phyloP scores from a whole-genome alignment of 164 flowering plant species.

The Chimonanthus praecox region DNA sequence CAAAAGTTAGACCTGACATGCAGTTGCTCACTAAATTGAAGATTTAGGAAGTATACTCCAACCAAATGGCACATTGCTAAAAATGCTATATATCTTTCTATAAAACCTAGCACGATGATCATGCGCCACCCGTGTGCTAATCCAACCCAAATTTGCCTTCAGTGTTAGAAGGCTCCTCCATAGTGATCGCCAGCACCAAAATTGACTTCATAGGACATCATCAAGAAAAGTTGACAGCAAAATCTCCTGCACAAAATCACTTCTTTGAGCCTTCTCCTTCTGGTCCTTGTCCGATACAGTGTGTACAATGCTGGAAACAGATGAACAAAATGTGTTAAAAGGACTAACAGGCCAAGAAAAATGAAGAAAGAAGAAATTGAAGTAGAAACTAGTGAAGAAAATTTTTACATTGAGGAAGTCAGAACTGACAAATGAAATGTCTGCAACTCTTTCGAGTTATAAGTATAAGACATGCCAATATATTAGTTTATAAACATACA shows the following conservation, averaged over 20 bases:
- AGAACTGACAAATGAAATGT: not conserved
- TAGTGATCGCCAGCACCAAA: no score
- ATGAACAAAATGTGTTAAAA: not conserved
- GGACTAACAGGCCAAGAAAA: not conserved
- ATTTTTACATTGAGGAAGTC: not conserved
- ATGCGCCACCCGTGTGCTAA: no score
- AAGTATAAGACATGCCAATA: not conserved
- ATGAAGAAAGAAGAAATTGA: not conserved
- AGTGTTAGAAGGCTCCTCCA: no score
- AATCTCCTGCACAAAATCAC: slow-evolving; percentile 57
- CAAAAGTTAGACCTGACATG: no score
- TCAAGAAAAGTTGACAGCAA: slow-evolving; percentile 56
- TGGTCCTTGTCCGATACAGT: slow-evolving; percentile 42
- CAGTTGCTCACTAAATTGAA: no score
- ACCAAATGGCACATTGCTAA: no score
- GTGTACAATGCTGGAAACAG: slow-evolving; percentile 6
- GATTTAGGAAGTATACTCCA: no score
- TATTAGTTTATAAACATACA: no score
- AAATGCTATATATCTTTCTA: no score
- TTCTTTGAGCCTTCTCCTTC: slow-evolving; percentile 47
- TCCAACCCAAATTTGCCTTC: no score
- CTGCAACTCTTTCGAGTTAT: not conserved
- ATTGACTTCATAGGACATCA: slow-evolving; percentile 26
- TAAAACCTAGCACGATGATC: no score
- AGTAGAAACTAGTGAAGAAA: not conserved